Evolutionary conservation across 352 stramenopile genomes (phyloP), one percentile per base, ranked within the genome.

Genomic region (Globisporangium yorkense): DNA sequence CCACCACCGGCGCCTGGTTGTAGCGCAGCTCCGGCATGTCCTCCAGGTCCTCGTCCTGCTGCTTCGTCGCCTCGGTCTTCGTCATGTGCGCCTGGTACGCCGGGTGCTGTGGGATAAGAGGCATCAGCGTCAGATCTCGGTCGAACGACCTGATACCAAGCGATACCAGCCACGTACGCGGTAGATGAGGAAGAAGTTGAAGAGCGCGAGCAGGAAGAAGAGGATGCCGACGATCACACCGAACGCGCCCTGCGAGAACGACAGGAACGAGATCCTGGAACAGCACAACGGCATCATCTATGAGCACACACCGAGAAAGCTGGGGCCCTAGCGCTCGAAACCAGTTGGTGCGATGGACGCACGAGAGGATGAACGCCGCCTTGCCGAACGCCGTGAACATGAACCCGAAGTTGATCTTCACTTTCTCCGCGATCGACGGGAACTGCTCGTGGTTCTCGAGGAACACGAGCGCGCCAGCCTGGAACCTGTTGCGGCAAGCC

Each of bases 101-200:
- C 43, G 81, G 81, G 72, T 92, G 81, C 81, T 92, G 51, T 13
- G 63, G 31, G 45, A 39, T 54, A 33, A 35, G n/a, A 54, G 20
- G 29, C 27, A 37, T 37, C 33, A 37, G 3, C 33, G 33, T 37
- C 9, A 37, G 33, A 37, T 37, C 24, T 27, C 24, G 24, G 24
- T 27, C 24, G 24, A 27, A 27, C 24, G 24, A 27, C 24, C 24
- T 27, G 24, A 65, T 48, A 18, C 54, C 21, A 27, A n/a, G 31
- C 35, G 57, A n/a, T 49, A 35, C 18, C 12, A 12, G 2, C 5
- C 6, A 71, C 74, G 57, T 87, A 93, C 84, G 63, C 74, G 71
- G 54, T 80, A 61, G 63, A 94, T 94, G 59, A 94, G 72, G 73
- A 94, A 94, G 68, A 92, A 94, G 72, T 94, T 94, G 62, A 94